Conservation (phyloP, 1,139 yeast genomes). For the Cylindricascospora bacillispora region DNA sequence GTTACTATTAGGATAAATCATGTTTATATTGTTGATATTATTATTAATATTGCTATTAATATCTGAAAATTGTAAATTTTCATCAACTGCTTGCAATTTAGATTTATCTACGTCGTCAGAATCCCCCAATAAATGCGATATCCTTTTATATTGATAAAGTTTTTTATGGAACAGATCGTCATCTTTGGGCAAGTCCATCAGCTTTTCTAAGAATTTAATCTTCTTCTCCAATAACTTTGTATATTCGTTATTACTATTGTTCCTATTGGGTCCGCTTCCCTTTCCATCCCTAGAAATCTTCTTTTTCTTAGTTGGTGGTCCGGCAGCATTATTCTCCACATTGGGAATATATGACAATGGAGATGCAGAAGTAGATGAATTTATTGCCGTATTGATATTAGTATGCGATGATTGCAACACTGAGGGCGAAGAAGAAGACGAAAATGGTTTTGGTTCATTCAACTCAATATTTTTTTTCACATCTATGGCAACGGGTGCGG, state of each 20-base stretch:
- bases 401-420: background rate
- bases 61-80: constrained; percentile 1
- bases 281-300: background rate
- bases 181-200: constrained; percentile 27
- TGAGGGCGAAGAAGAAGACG: background rate
- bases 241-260: constrained; percentile 34
- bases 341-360: constrained; percentile 6
- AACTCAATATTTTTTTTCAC: background rate
- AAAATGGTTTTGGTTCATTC: background rate
- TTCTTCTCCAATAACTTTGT: constrained; percentile 40
- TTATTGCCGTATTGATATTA: background rate
- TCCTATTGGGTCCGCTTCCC: too few species aligned
- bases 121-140: constrained; percentile 27
- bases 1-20: constrained; percentile 1
- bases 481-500: background rate
- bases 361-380: constrained; percentile 1
- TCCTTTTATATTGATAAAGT: constrained; percentile 31
- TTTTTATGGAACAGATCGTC: constrained; percentile 20
- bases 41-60: background rate
- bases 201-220: constrained; percentile 35
- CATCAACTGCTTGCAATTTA: constrained; percentile 2
- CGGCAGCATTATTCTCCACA: background rate
- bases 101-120: constrained; percentile 7
- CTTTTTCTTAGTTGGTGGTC: constrained; percentile 1
- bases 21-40: background rate